A percentile compares a stretch with the other conserved stretches of the same genome.
Conservation (phyloP, 768 basidiomycete genomes). For the Tremella fuciformis region DNA sequence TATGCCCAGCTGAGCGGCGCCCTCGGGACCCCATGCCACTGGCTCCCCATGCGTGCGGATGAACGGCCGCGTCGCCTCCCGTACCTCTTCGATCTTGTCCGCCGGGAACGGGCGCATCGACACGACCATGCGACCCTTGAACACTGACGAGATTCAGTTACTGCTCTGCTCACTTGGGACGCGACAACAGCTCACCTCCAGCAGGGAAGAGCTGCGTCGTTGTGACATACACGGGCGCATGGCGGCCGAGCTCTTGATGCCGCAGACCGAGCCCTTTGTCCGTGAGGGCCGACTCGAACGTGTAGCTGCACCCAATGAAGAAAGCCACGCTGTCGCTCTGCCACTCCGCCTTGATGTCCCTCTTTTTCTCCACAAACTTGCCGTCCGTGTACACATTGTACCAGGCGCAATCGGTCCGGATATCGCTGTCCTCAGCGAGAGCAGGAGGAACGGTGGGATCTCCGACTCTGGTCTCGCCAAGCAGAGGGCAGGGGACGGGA, state of each 20-base stretch:
- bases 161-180: neutral
- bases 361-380: constrained; percentile 20
- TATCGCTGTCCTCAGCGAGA: constrained; percentile 35
- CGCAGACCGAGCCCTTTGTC: constrained; percentile 20
- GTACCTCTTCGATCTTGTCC: constrained; percentile 14
- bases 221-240: constrained; percentile 35
- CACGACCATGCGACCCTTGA: constrained; percentile 41
- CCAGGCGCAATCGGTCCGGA: constrained; percentile 32
- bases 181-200: constrained; percentile 17
- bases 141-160: constrained; percentile 12
- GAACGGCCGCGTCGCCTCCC: constrained; percentile 31
- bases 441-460: constrained; percentile 27
- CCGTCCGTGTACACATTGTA: constrained; percentile 29
- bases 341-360: constrained; percentile 30
- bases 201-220: constrained; percentile 13
- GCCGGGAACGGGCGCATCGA: constrained; percentile 43
- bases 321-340: constrained; percentile 32
- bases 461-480: constrained; percentile 36
- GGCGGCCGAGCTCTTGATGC: constrained; percentile 29
- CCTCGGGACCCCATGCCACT: constrained; percentile 33
- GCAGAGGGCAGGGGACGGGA: constrained; percentile 42
- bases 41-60: constrained; percentile 41
- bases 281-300: constrained; percentile 36
- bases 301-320: constrained; percentile 43
- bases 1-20: constrained; percentile 33